Evolutionary conservation across 2,329 filamentous ascomycete species (phyloP).

Genomic region (Pseudocercospora eumusae): DNA sequence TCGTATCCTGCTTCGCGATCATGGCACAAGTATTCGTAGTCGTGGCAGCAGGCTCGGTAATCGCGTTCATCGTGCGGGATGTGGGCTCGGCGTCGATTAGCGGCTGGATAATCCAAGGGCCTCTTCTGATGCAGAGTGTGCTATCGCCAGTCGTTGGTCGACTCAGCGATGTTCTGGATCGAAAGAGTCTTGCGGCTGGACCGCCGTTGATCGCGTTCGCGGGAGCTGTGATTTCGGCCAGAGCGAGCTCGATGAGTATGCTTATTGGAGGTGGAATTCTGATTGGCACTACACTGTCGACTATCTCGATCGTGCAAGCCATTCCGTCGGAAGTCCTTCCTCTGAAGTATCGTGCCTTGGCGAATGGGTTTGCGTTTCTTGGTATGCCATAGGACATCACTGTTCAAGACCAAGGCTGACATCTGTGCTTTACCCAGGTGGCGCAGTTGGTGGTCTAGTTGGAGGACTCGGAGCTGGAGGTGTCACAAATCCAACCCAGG

Average conservation of each 20-base stretch:
- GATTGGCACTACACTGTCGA: constrained; percentile 54
- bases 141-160: constrained; percentile 59
- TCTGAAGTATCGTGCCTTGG: constrained; percentile 58
- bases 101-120: constrained; percentile 62
- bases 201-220: constrained; percentile 56
- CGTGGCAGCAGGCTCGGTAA: constrained; percentile 57
- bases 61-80: constrained; percentile 59
- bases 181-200: constrained; percentile 56
- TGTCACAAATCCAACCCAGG: constrained; percentile 51
- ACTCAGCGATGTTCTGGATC: constrained; percentile 58
- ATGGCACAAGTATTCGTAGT: constrained; percentile 60
- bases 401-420: not conserved
- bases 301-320: constrained; percentile 52
- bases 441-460: constrained; percentile 46
- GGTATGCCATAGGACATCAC: not conserved
- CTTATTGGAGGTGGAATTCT: constrained; percentile 60
- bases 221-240: constrained; percentile 57
- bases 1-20: constrained; percentile 55
- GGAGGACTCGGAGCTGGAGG: constrained; percentile 55
- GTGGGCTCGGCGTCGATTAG: constrained; percentile 53
- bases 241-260: constrained; percentile 58
- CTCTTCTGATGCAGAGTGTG: constrained; percentile 59
- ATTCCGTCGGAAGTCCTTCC: constrained; percentile 61
- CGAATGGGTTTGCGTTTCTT: constrained; percentile 56
- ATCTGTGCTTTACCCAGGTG: not conserved